Base-by-base conservation (phyloP, 1,139 yeast genomes). In the Torulaspora pretoriensis region DNA sequence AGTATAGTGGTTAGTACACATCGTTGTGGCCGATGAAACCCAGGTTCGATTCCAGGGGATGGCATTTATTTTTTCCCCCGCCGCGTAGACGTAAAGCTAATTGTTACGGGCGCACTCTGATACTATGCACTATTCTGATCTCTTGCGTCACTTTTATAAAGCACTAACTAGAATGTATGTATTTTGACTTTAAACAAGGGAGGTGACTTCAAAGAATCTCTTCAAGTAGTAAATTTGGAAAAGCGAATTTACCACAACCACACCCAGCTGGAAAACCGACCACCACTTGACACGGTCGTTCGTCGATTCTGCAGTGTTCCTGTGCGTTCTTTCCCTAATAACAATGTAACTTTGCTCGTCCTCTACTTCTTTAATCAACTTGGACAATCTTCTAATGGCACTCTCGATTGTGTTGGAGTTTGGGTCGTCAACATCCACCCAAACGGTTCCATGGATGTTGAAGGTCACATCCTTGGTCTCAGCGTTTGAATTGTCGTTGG, bases 201-300 rank as follows among this genome's bases (percentile, higher is more conserved):
- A 78, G 63, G 89, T 88, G 48, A 92, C 97, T 70, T 92, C 98
- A 64, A 92, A 92, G 71, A 92, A 92, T 60, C 97, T 79, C 71
- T 85, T 88, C 70, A 92, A 77, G 71, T 89, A 92, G 71, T 85
- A 86, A 54, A 92, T 89, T 69, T 92, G 98, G 80, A 92, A 92
- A 45, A 90, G 58, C 25, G 96, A 86, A 73, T 89, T 92, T 52
- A 77, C 79, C 34, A 83, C 84, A 40, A 92, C 97, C 50, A 92
- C 90, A 46, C 83, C 60, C 53, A 92, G 74, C 71, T 92, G 98
- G 75, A 90, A 85, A 31, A 87, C 76, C 24, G 96, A 86, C 98
- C 98, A 92, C 89, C 95, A 92, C 70, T 92, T 92, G 59, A 92
- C 97, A 64, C 98, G 81, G 46, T 95, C 83, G 69, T 92, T 92